Evolutionary conservation across 2,329 filamentous ascomycete species (phyloP).

Genomic region (Ceratocystis huliohia): DNA sequence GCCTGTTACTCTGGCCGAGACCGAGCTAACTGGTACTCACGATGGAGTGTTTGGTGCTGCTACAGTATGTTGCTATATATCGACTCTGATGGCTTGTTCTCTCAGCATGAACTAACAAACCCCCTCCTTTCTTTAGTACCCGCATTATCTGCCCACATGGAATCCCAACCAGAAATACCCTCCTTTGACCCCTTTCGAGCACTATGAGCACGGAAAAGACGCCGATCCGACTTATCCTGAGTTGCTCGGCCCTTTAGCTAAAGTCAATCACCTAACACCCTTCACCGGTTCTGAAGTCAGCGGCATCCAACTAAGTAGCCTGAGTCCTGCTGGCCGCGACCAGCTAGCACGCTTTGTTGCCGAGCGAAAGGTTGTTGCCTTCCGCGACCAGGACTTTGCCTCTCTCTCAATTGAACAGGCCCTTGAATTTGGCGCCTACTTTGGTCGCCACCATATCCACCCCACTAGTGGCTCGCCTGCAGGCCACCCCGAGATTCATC

Average conservation of each 20-base stretch:
- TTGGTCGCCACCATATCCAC: conserved; percentile 71
- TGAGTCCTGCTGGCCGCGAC: conserved; percentile 58
- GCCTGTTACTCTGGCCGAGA: conserved; percentile 15
- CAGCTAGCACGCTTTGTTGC: conserved; percentile 65
- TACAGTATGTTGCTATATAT: conserved; percentile 4
- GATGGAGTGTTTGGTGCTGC: conserved; percentile 17
- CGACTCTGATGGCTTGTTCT: background rate
- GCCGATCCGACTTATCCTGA: conserved; percentile 58
- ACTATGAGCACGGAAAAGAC: conserved; percentile 63
- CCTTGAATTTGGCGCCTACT: conserved; percentile 58
- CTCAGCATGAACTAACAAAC: background rate
- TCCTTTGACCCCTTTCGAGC: conserved; percentile 55
- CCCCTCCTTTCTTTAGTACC: conserved; percentile 37
- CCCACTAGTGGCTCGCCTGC: conserved; percentile 64
- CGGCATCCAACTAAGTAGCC: conserved; percentile 57
- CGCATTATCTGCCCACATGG: conserved; percentile 63
- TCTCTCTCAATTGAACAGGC: conserved; percentile 58
- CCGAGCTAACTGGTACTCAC: conserved; percentile 18
- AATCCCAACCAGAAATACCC: conserved; percentile 50
- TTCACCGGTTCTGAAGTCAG: conserved; percentile 60
- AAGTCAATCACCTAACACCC: conserved; percentile 52
- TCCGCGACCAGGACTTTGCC: conserved; percentile 62
- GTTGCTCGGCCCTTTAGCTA: conserved; percentile 43
- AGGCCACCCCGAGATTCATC: conserved; percentile 61
- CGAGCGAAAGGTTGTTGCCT: conserved; percentile 65